phyloP scores from a whole-genome alignment of 2,329 filamentous ascomycete species.

The Lasiodiplodia hormozganensis region DNA sequence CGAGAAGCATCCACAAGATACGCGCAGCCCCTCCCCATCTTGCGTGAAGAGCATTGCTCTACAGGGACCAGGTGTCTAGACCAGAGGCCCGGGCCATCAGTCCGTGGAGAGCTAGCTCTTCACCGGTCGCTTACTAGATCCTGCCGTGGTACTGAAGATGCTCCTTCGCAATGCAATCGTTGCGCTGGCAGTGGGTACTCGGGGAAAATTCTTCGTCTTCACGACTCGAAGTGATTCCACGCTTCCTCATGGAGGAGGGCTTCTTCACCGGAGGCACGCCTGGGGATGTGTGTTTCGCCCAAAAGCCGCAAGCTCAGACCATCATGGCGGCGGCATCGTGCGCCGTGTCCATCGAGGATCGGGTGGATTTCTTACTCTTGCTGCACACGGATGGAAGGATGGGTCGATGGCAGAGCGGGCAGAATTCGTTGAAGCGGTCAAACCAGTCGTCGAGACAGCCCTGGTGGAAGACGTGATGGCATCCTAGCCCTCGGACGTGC shows the following conservation, averaged over 20 bases:
- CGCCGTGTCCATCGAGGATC: conserved; percentile 19
- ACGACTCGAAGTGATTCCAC: conserved; percentile 7
- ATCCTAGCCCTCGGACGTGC: conserved; percentile 44
- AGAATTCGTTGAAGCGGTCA: conserved; percentile 45
- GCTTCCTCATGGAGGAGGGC: not conserved
- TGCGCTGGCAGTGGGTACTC: conserved; percentile 19
- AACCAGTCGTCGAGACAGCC: conserved; percentile 49
- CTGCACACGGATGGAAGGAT: conserved; percentile 39
- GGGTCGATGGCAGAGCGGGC: conserved; percentile 46
- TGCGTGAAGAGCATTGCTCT: conserved; percentile 10
- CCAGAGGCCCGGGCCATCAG: conserved; percentile 6
- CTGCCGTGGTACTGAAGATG: not conserved
- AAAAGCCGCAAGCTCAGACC: conserved; percentile 13
- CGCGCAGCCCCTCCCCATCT: conserved; percentile 12
- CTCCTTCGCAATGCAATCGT: conserved; percentile 1
- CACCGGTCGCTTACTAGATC: conserved; percentile 21
- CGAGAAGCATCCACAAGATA: conserved; percentile 6
- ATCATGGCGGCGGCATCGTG: conserved; percentile 25
- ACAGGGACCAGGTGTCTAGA: conserved; percentile 1
- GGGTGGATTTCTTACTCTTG: conserved; percentile 4
- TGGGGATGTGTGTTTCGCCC: not conserved
- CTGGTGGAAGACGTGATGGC: conserved; percentile 47
- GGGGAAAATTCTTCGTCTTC: conserved; percentile 16
- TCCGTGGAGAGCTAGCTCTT: conserved; percentile 5
- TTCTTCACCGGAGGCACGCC: not conserved